Percentiles rank a stretch among this genome's conserved stretches.
Evolutionary conservation across 2,329 filamentous ascomycete species (phyloP).

Genomic region (Teratosphaeria pseudoeucalypti): DNA sequence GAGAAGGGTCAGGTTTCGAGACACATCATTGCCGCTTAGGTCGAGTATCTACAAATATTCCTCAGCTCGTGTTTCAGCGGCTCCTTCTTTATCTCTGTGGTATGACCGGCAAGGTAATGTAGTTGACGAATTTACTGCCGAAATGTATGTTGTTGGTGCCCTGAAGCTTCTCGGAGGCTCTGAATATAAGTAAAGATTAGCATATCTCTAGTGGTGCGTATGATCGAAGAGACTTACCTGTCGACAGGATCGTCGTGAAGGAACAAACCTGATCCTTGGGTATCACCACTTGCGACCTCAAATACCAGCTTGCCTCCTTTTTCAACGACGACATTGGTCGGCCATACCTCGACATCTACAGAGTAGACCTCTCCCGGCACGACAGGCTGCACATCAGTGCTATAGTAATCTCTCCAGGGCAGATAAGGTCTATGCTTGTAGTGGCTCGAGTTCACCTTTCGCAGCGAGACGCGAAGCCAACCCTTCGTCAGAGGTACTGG

Average conservation of each 20-base stretch:
- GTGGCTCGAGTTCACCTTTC: constrained; percentile 43
- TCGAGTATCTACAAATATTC: constrained; percentile 8
- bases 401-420: constrained; percentile 49
- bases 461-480: constrained; percentile 50
- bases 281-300: constrained; percentile 48
- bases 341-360: constrained; percentile 56
- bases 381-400: constrained; percentile 46
- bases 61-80: background rate
- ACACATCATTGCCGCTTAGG: constrained; percentile 47
- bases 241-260: constrained; percentile 2
- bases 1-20: constrained; percentile 52
- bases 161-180: constrained; percentile 40
- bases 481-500: constrained; percentile 53
- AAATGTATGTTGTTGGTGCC: constrained; percentile 46
- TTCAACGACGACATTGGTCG: constrained; percentile 49
- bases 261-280: constrained; percentile 50
- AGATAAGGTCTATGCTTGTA: constrained; percentile 44
- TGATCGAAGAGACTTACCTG: constrained; percentile 24
- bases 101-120: constrained; percentile 44
- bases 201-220: constrained; percentile 46
- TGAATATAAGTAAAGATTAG: constrained; percentile 26
- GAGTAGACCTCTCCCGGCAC: constrained; percentile 45
- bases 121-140: constrained; percentile 40
- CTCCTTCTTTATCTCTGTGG: constrained; percentile 25
- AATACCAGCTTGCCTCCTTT: constrained; percentile 45